These are phyloP conservation scores for Borovskyia barvae DNA, from an alignment of 208 protist species.

Conservation along the genomic window DNA sequence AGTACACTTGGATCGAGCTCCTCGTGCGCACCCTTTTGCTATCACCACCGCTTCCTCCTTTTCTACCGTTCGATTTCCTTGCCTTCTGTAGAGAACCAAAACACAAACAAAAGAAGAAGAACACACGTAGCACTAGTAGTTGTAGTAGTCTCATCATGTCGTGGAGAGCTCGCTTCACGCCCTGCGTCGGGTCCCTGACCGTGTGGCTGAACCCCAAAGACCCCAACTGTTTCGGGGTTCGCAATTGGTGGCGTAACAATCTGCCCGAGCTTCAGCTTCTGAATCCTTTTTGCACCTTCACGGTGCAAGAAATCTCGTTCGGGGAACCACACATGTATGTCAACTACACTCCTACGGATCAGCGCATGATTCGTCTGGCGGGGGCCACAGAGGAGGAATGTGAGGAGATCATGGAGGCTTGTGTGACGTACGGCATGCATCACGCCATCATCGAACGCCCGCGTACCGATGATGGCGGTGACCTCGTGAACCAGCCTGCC, in stretches of 20 bases:
- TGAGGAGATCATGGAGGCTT: slow-evolving; percentile 89
- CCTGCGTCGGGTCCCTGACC: slow-evolving; percentile 76
- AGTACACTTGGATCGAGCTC: too few relatives aligned
- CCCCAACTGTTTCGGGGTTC: slow-evolving; percentile 90
- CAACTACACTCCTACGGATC: slow-evolving; percentile 85
- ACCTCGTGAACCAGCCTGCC: slow-evolving; percentile 82
- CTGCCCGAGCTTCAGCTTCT: slow-evolving; percentile 88
- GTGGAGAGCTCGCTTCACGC: slow-evolving; percentile 88
- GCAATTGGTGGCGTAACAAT: slow-evolving; percentile 91
- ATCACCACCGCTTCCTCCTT: too few relatives aligned
- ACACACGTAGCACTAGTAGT: not conserved
- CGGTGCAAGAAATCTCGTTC: slow-evolving; percentile 88
- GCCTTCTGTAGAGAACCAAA: too few relatives aligned
- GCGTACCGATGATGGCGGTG: slow-evolving; percentile 83
- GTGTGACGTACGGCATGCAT: slow-evolving; percentile 88
- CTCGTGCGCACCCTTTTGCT: too few relatives aligned
- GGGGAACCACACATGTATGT: slow-evolving; percentile 92
- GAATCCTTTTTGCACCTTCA: slow-evolving; percentile 88
- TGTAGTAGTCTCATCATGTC: slow-evolving; percentile 56
- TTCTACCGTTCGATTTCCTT: too few relatives aligned
- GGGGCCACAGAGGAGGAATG: slow-evolving; percentile 88
- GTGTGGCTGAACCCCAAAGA: slow-evolving; percentile 93
- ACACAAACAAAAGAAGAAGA: slow-evolving; percentile 10
- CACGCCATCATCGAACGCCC: slow-evolving; percentile 86
- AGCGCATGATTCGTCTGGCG: slow-evolving; percentile 87